Evolutionary conservation across 345 rosid species (phyloP).

Genomic region (Sisymbrium altissimum): DNA sequence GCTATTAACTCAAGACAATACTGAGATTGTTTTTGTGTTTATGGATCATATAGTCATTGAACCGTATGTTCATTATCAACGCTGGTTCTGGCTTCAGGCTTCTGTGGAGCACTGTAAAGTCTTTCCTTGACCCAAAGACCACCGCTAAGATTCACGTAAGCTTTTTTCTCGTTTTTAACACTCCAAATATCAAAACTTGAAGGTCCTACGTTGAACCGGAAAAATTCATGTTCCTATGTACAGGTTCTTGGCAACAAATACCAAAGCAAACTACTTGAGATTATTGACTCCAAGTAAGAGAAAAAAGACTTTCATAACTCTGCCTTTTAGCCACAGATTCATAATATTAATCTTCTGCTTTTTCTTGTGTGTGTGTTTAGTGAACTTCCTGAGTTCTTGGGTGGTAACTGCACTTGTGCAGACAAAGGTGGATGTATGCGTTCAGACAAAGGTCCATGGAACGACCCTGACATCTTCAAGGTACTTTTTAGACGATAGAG

Average conservation of each 20-base stretch:
- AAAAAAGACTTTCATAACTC: not conserved
- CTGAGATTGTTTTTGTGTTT: conserved; percentile 14
- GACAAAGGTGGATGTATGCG: conserved; percentile 92
- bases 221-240: not conserved
- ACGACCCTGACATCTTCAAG: conserved; percentile 65
- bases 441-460: conserved; percentile 98
- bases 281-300: conserved; percentile 64
- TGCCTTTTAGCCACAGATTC: not conserved
- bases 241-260: conserved; percentile 90
- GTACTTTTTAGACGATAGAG: conserved; percentile 30
- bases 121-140: conserved; percentile 92
- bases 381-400: conserved; percentile 87
- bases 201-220: not conserved
- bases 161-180: not conserved
- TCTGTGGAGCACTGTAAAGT: conserved; percentile 88
- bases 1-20: not conserved
- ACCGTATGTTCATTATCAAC: conserved; percentile 96
- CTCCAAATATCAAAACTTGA: conserved; percentile 4
- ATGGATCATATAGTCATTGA: conserved; percentile 55
- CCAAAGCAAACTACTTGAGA: conserved; percentile 90
- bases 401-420: conserved; percentile 81
- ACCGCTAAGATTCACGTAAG: conserved; percentile 77
- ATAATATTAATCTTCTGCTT: not conserved
- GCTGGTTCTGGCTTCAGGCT: conserved; percentile 96
- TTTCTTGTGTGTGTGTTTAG: conserved; percentile 31